Percentiles rank a stretch among this genome's conserved stretches.
Conservation (phyloP, 306 rosid genomes). For the Trichosanthes truncata region DNA sequence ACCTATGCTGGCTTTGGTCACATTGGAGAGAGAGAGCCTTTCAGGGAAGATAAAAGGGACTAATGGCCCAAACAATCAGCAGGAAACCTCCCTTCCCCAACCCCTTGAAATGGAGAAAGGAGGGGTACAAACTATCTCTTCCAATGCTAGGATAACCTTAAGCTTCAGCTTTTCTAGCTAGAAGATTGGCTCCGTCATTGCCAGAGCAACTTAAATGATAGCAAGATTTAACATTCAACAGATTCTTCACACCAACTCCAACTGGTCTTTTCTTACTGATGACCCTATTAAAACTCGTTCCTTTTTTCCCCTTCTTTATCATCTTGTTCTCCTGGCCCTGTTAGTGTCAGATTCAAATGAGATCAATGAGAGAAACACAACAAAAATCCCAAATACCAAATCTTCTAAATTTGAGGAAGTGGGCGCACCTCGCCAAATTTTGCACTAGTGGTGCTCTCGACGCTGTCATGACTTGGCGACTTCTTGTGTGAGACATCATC, state of each 20-base stretch:
- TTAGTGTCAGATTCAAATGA: not conserved
- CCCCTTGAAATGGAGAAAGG: not conserved
- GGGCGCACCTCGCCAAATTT: slow-evolving; percentile 12
- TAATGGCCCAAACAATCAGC: not conserved
- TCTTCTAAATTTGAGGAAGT: not conserved
- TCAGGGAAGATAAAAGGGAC: not conserved
- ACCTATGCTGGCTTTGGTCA: not conserved
- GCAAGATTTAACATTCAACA: slow-evolving; percentile 40
- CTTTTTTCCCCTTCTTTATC: slow-evolving; percentile 27
- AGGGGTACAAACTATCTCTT: too few species aligned
- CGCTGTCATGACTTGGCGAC: slow-evolving; percentile 20
- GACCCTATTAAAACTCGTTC: slow-evolving; percentile 25
- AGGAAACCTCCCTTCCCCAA: not conserved
- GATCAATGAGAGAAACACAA: not conserved
- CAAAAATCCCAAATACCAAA: not conserved
- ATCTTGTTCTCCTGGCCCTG: slow-evolving; percentile 19
- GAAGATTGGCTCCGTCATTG: slow-evolving; percentile 19
- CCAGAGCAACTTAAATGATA: slow-evolving; percentile 38
- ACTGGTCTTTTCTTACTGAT: slow-evolving; percentile 17
- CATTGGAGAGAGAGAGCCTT: not conserved
- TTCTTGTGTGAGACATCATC: slow-evolving; percentile 16
- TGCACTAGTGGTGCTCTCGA: not conserved
- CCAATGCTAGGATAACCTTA: too few species aligned
- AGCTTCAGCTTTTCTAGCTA: slow-evolving; percentile 24
- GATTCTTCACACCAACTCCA: slow-evolving; percentile 31